Conservation (phyloP, 2,329 filamentous ascomycete genomes). For the Trichophyton equinum region DNA sequence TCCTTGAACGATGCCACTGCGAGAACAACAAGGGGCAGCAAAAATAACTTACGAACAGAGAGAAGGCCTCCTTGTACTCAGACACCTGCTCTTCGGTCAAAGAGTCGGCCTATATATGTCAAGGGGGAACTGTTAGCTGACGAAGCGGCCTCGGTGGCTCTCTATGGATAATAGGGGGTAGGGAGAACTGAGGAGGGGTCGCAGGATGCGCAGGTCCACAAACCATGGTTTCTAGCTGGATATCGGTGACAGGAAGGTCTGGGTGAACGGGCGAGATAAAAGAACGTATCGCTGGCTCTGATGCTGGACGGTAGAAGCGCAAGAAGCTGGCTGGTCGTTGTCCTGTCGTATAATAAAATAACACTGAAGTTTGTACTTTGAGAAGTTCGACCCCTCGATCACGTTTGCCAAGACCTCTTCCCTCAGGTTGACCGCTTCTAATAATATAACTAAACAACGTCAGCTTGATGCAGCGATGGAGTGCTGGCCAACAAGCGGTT, state of each 20-base stretch:
- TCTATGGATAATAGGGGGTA: background rate
- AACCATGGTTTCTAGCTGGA: background rate
- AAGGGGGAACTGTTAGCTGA: background rate
- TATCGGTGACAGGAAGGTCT: background rate
- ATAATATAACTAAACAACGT: too few relatives aligned
- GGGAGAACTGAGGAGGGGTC: slow-evolving; percentile 1
- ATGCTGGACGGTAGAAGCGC: background rate
- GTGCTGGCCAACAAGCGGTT: too few relatives aligned
- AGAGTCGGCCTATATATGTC: slow-evolving; percentile 65
- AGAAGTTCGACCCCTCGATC: background rate
- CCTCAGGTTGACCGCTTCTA: too few relatives aligned
- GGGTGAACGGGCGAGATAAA: background rate
- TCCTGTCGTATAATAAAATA: background rate
- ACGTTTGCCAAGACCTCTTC: background rate
- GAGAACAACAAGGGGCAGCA: background rate
- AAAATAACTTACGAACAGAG: slow-evolving; percentile 76
- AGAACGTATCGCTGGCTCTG: background rate
- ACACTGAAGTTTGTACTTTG: background rate
- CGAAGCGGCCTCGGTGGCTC: background rate
- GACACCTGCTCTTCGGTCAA: slow-evolving; percentile 99
- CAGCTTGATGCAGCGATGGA: too few relatives aligned
- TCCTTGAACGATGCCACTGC: background rate
- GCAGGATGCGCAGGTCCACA: background rate
- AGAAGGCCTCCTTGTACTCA: slow-evolving; percentile 99
- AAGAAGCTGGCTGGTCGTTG: background rate